A percentile compares a stretch with the other conserved stretches of the same genome.
phyloP scores from a whole-genome alignment of 257 asterid species.

The Coffea eugenioides region DNA sequence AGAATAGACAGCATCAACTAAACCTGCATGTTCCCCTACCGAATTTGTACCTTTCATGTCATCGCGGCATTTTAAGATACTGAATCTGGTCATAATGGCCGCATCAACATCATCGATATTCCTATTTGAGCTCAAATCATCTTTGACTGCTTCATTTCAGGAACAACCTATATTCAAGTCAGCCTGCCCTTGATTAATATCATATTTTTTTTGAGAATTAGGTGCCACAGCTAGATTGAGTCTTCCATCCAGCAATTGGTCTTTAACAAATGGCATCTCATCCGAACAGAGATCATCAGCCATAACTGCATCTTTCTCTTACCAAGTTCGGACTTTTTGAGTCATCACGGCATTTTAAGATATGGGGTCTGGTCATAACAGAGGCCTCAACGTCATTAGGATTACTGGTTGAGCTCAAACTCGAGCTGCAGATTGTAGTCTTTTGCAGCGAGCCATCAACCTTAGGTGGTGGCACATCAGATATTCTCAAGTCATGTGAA shows the following conservation, averaged over 20 bases:
- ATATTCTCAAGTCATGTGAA: constrained; percentile 20
- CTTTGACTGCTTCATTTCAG: background rate
- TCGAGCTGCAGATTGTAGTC: constrained; percentile 16
- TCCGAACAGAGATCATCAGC: constrained; percentile 8
- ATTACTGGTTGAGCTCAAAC: constrained; percentile 23
- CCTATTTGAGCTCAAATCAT: constrained; percentile 19
- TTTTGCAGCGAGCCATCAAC: constrained; percentile 12
- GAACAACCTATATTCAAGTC: constrained; percentile 11
- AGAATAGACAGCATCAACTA: constrained; percentile 14
- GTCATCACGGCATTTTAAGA: constrained; percentile 49
- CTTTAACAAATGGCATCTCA: constrained; percentile 7
- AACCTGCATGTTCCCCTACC: constrained; percentile 28
- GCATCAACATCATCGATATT: constrained; percentile 40
- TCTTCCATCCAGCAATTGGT: constrained; percentile 25
- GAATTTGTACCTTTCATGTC: constrained; percentile 20
- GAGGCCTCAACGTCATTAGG: constrained; percentile 46
- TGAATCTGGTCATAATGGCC: constrained; percentile 49
- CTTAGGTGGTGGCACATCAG: constrained; percentile 16
- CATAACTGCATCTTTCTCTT: constrained; percentile 20
- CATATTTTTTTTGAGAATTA: constrained; percentile 3
- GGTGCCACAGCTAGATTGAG: constrained; percentile 23
- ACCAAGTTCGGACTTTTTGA: constrained; percentile 26
- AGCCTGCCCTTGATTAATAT: background rate
- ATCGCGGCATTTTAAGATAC: constrained; percentile 52
- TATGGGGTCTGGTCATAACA: constrained; percentile 42